Evolutionary conservation across 257 asterid genomes (phyloP).

Genomic region (Solanum pinnatisectum): DNA sequence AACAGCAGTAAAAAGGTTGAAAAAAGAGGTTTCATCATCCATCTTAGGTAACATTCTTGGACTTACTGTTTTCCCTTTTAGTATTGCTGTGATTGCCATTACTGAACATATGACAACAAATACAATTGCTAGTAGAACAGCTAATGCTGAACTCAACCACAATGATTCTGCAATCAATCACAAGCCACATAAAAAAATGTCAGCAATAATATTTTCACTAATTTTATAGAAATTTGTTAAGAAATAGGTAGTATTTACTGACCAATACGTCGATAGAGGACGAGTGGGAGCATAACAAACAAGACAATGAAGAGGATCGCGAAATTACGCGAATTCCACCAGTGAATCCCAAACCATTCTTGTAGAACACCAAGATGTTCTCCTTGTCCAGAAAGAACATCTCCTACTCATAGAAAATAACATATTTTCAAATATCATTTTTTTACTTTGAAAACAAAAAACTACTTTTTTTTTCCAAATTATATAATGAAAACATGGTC

Average conservation of each 20-base stretch:
- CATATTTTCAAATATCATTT: no score
- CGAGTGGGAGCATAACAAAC: constrained; percentile 67
- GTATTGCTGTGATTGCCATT: constrained; percentile 64
- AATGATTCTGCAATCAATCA: constrained; percentile 60
- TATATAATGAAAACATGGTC: not conserved
- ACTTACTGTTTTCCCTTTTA: constrained; percentile 47
- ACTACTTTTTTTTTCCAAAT: not conserved
- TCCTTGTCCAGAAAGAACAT: constrained; percentile 85
- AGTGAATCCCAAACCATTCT: constrained; percentile 86
- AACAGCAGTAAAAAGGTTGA: constrained; percentile 80
- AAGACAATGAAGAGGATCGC: constrained; percentile 51
- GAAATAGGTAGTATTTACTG: not conserved
- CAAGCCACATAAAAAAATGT: not conserved
- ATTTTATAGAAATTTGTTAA: not conserved
- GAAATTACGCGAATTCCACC: constrained; percentile 87
- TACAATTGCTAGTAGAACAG: constrained; percentile 33
- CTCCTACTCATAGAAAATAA: constrained; percentile 40
- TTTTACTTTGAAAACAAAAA: not conserved
- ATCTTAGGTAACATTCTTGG: constrained; percentile 57
- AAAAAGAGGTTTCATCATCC: constrained; percentile 54
- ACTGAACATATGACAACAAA: constrained; percentile 83
- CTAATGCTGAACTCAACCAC: constrained; percentile 53
- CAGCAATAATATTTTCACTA: not conserved
- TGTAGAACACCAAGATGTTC: constrained; percentile 74
- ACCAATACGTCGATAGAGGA: constrained; percentile 84